Evolutionary conservation across 495 filamentous ascomycete species (phyloP), one percentile per base, ranked within the genome.

Genomic region (Penicillium daleae): DNA sequence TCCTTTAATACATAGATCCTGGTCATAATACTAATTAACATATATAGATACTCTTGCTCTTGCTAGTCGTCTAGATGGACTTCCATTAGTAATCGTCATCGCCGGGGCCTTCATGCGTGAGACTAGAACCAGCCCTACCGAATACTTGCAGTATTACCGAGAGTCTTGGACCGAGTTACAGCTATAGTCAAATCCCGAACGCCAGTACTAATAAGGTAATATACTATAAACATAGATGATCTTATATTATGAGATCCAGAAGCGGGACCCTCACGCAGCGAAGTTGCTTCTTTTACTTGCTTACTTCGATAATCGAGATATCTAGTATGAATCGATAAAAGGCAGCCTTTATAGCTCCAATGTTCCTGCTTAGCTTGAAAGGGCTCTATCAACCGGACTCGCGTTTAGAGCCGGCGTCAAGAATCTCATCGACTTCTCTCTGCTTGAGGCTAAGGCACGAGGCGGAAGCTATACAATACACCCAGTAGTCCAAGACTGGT

Each of bases 281-380:
- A 52, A 75, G 9, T 66, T 84, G 24, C 71, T 85, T 29, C 58
- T 72, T 8, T 60, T 82, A 3, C 80, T 79, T 74, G 78, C 78
- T 48, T 78, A 66, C 56, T 80, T 83, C 52, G 76, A 82, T 63
- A 81, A 80, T n/a, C n/a, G n/a, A n/a, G n/a, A n/a, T n/a, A n/a
- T n/a, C n/a, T n/a, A n/a, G n/a, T n/a, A n/a, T n/a, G 75, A 80
- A 59, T 72, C 83, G 54, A 17, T 80, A 12, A 17, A 64, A 24
- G 44, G 58, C 56, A 57, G 61, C 19, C 24, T 8, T 7, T 0
- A 69, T 49, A 42, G 51, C 57, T 61, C 59, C 2, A 6, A 65
- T 22, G 53, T 63, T 4, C 74, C 71, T 0, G 13, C 10, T 9
- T 81, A 70, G 76, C 62, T 79, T 24, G 10, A 64, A 63, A 57